These are phyloP conservation scores for Viridothelium virens DNA, from an alignment of 495 filamentous ascomycete species.

Conservation along the genomic window DNA sequence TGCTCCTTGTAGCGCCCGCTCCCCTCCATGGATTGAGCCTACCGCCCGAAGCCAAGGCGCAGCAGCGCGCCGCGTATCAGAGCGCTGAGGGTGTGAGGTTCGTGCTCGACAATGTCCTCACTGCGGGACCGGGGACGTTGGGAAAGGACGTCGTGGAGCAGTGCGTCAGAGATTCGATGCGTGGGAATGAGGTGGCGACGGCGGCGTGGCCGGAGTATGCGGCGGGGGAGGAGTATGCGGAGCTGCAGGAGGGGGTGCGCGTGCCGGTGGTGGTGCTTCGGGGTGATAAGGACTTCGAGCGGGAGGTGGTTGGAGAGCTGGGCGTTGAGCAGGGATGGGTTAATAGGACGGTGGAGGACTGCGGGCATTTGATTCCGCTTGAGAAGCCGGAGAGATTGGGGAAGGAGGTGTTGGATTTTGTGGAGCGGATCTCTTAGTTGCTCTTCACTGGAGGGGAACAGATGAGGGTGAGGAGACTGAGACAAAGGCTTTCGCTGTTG, in stretches of 20 bases:
- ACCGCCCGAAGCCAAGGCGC: neutral
- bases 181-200: neutral
- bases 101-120: slow-evolving; percentile 27
- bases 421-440: too few species aligned
- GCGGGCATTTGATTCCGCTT: neutral
- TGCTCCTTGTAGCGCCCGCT: slow-evolving; percentile 3
- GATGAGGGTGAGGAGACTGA: too few species aligned
- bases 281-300: slow-evolving; percentile 10
- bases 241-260: neutral
- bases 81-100: slow-evolving; percentile 32
- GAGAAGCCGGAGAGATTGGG: neutral
- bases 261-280: slow-evolving; percentile 1
- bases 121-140: neutral
- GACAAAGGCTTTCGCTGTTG: too few species aligned
- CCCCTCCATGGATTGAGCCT: neutral
- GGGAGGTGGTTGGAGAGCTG: slow-evolving; percentile 11
- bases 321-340: slow-evolving; percentile 5
- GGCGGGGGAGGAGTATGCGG: neutral
- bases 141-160: neutral
- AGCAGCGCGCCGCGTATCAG: slow-evolving; percentile 29
- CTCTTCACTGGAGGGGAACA: too few species aligned
- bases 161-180: neutral
- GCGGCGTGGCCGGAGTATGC: slow-evolving; percentile 10
- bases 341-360: neutral
- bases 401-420: neutral